These are phyloP conservation scores for Russula emetica DNA, from an alignment of 768 basidiomycete species.

Conservation along the genomic window DNA sequence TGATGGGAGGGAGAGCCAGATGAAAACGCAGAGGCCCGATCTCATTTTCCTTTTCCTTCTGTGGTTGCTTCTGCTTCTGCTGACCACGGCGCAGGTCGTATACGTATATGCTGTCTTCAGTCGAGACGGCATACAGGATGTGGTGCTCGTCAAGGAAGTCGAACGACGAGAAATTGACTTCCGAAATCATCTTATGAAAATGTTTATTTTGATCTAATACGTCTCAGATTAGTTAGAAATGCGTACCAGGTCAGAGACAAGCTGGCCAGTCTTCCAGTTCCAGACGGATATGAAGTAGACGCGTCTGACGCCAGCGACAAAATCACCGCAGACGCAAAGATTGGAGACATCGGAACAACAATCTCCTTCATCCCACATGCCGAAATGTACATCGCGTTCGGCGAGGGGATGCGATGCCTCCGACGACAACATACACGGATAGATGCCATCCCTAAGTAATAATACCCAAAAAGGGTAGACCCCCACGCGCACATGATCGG, in stretches of 20 bases:
- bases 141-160: constrained; percentile 22
- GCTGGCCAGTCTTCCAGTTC: constrained; percentile 22
- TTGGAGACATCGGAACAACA: not conserved
- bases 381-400: not conserved
- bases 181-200: not conserved
- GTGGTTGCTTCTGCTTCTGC: too few species aligned
- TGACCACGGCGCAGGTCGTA: constrained; percentile 14
- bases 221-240: too few species aligned
- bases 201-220: not conserved
- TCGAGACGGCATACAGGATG: constrained; percentile 9
- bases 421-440: constrained; percentile 6
- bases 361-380: not conserved
- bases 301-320: constrained; percentile 7
- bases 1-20: constrained; percentile 10
- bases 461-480: not conserved
- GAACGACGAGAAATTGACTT: constrained; percentile 12
- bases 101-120: constrained; percentile 11
- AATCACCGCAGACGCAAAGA: constrained; percentile 9
- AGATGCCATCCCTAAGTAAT: constrained; percentile 3
- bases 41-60: not conserved
- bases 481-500: not conserved
- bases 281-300: constrained; percentile 13
- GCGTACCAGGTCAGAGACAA: constrained; percentile 10
- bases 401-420: constrained; percentile 2
- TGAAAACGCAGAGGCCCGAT: not conserved